A percentile compares a stretch with the other conserved stretches of the same genome.
These are phyloP conservation scores for Emericellopsis terricola DNA, from an alignment of 495 filamentous ascomycete genomes.

Conservation along the genomic window DNA sequence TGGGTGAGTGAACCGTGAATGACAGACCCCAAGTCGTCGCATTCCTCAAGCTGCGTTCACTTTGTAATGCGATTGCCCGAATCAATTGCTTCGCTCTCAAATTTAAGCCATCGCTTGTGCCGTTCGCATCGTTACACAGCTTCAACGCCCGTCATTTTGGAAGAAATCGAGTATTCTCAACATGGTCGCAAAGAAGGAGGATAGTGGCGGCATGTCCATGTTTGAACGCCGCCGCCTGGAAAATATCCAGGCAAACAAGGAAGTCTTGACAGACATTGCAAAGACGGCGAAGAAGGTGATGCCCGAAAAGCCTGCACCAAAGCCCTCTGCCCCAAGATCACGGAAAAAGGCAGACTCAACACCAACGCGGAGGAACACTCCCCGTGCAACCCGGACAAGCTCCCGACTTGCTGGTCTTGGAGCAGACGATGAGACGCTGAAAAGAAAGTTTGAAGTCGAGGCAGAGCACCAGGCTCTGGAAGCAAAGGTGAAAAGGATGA, in stretches of 20 bases:
- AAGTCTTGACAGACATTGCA: constrained; percentile 25
- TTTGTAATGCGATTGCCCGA: not conserved
- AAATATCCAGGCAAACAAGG: constrained; percentile 37
- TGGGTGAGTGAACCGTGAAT: too few relatives aligned
- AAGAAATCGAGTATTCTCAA: too few relatives aligned
- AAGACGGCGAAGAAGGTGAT: constrained; percentile 16
- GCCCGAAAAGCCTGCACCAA: constrained; percentile 10
- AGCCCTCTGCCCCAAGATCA: constrained; percentile 6
- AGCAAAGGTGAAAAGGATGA: constrained; percentile 49
- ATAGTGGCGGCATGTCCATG: constrained; percentile 23
- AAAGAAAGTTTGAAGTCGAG: constrained; percentile 66
- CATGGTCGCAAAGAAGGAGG: constrained; percentile 8
- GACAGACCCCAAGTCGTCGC: too few relatives aligned
- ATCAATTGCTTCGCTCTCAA: not conserved
- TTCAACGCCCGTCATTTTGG: too few relatives aligned
- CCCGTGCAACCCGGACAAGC: constrained; percentile 28
- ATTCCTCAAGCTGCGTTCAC: too few relatives aligned
- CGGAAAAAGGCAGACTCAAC: constrained; percentile 14
- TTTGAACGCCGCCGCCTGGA: constrained; percentile 35
- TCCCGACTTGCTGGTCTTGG: constrained; percentile 30
- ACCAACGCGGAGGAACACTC: constrained; percentile 11
- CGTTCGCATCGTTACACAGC: too few relatives aligned
- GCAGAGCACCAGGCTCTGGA: constrained; percentile 38
- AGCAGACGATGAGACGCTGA: constrained; percentile 49
- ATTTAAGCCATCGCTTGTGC: too few relatives aligned